Conservation (phyloP, 2,329 filamentous ascomycete species). For the Arthrobotrys entomopaga region DNA sequence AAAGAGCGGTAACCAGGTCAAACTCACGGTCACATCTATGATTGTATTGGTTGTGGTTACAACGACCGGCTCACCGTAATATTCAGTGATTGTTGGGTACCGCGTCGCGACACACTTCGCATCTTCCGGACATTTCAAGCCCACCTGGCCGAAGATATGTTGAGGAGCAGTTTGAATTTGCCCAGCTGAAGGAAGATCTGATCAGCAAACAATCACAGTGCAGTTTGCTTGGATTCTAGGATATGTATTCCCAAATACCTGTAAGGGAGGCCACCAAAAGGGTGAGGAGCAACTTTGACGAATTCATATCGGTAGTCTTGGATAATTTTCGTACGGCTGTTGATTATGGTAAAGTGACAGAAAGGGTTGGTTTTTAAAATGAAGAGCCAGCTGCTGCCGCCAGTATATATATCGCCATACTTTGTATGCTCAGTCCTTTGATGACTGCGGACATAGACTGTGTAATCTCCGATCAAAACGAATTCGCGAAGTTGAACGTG, state of each 20-base stretch:
- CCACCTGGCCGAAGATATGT: constrained; percentile 12
- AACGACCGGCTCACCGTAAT: constrained; percentile 18
- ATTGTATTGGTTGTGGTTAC: constrained; percentile 16
- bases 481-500: not conserved
- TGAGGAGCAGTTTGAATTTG: constrained; percentile 13
- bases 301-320: constrained; percentile 17
- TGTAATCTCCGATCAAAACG: not conserved
- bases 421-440: constrained; percentile 13
- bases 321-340: constrained; percentile 8
- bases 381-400: constrained; percentile 4
- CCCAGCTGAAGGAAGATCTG: constrained; percentile 3
- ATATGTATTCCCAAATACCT: constrained; percentile 21
- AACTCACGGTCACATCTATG: constrained; percentile 14
- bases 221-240: constrained; percentile 6
- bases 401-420: constrained; percentile 23
- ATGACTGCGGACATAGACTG: too few species aligned
- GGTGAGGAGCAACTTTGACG: constrained; percentile 12
- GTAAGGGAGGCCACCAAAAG: constrained; percentile 19
- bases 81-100: constrained; percentile 20
- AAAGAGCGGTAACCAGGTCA: constrained; percentile 1
- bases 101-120: constrained; percentile 6
- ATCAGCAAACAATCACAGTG: constrained; percentile 1
- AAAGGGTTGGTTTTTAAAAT: constrained; percentile 14
- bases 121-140: constrained; percentile 12
- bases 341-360: constrained; percentile 16